Base-by-base conservation (phyloP, 768 basidiomycete genomes). In the Pisolithus marmoratus region DNA sequence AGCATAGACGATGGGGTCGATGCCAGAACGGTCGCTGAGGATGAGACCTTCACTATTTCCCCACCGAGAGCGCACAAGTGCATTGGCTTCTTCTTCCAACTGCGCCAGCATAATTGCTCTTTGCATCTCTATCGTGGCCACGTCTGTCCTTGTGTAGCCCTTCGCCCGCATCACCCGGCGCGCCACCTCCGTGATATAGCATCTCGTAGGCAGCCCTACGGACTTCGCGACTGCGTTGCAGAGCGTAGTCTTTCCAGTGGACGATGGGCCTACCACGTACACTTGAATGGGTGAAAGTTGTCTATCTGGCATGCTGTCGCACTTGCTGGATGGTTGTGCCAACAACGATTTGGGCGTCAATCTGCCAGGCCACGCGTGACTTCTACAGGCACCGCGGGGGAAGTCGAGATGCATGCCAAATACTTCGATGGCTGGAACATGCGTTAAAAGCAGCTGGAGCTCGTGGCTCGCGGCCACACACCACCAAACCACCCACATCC, bases 161-260 rank as follows among this genome's bases (percentile, higher is more conserved):
- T 72, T 70, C 8, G 57, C 59, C 48, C 60, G 67, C 76, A 87
- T 83, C 38, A 86, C 75, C 23, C 68, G 62, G 26, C 85, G 72
- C 3, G 85, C 85, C 20, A 83, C 79, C 63, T 87, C 85, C 22
- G 70, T 78, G 52, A 87, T 74, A 51, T 76, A 75, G 27, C 72
- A 73, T 27, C 61, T 51, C 17, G 60, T 58, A 2, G 55, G 49
- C 27, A 86, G 53, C 1, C 67, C 64, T 9, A 83, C 58, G 36
- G 70, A 68, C 42, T 68, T 55, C 0, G 73, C 73, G 0, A 85
- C 63, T 2, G 81, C 79, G 34, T 74, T 63, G 62, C 81, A 84
- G 3, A 85, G 72, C 0, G 84, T 85, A 23, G 84, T 83, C 64
- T 87, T 87, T n/a, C 85, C 85, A 12, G 80, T 81, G 15, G 83